Evolutionary conservation across 805 yeast species (phyloP).

Genomic region (Millerozyma miso): DNA sequence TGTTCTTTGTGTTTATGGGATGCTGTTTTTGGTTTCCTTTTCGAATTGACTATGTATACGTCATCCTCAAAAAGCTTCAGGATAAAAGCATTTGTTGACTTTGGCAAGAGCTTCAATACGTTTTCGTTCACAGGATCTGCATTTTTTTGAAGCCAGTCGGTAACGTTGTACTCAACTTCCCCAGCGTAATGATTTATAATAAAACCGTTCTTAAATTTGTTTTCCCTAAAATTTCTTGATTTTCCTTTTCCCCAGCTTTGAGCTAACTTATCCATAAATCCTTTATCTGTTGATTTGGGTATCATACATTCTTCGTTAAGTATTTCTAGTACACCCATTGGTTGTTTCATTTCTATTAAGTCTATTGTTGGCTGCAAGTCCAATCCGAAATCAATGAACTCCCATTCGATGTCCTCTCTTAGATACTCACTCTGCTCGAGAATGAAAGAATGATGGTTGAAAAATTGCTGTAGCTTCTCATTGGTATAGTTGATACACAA

Average conservation of each 20-base stretch:
- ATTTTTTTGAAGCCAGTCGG: slow-evolving; percentile 92
- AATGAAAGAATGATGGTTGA: slow-evolving; percentile 59
- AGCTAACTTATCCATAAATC: slow-evolving; percentile 77
- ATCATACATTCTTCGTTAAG: slow-evolving; percentile 94
- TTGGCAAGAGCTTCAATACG: slow-evolving; percentile 54
- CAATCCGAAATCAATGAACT: slow-evolving; percentile 88
- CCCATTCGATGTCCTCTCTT: slow-evolving; percentile 58
- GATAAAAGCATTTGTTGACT: slow-evolving; percentile 56
- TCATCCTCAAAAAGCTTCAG: slow-evolving; percentile 47
- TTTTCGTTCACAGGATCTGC: slow-evolving; percentile 88
- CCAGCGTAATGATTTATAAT: slow-evolving; percentile 92
- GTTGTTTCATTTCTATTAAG: slow-evolving; percentile 69
- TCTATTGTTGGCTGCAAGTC: slow-evolving; percentile 94
- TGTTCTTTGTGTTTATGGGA: slow-evolving; percentile 90
- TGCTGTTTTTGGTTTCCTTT: slow-evolving; percentile 49
- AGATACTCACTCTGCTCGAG: slow-evolving; percentile 58
- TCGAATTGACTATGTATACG: slow-evolving; percentile 14
- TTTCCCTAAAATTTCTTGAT: slow-evolving; percentile 57
- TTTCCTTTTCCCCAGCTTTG: slow-evolving; percentile 53
- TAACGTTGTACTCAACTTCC: slow-evolving; percentile 86
- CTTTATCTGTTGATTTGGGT: slow-evolving; percentile 80
- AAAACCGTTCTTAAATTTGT: slow-evolving; percentile 73
- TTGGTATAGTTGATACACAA: slow-evolving; percentile 58
- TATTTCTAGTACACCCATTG: slow-evolving; percentile 80
- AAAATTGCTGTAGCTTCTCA: slow-evolving; percentile 57